Conservation (phyloP, 106 monocot genomes). For the Phalaenopsis equestris region DNA sequence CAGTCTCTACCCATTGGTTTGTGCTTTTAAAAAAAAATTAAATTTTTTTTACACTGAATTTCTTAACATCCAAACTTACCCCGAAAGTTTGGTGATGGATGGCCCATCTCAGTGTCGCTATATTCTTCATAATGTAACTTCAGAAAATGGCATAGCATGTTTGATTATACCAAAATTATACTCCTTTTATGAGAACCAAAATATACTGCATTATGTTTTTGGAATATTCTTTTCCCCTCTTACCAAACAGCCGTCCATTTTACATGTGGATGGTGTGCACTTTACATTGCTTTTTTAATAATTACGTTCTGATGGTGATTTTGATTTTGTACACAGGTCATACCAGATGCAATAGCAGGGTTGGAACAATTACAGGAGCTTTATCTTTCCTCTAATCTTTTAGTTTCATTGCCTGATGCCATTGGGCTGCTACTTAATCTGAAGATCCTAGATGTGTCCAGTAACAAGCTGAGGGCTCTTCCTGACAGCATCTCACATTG, state of each 20-base stretch:
- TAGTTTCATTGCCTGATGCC: slow-evolving; percentile 75
- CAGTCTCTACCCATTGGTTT: no score
- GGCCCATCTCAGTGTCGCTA: no score
- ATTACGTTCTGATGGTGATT: no score
- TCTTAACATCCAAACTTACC: no score
- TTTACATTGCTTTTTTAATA: not conserved
- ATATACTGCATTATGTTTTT: not conserved
- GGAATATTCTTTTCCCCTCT: not conserved
- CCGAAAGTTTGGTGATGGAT: no score
- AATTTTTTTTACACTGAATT: no score
- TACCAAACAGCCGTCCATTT: not conserved
- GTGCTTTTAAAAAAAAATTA: no score
- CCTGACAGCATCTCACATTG: slow-evolving; percentile 87
- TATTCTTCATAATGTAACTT: not conserved
- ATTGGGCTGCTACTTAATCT: slow-evolving; percentile 76
- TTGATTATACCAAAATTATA: not conserved
- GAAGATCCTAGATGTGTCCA: slow-evolving; percentile 74
- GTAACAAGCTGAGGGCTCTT: slow-evolving; percentile 77
- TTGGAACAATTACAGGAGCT: slow-evolving; percentile 74
- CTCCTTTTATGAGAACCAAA: not conserved
- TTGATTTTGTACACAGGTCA: slow-evolving; percentile 21
- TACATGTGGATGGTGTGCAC: not conserved
- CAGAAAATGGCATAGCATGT: not conserved
- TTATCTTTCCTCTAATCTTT: slow-evolving; percentile 51
- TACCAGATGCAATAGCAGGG: slow-evolving; percentile 84